Base-by-base conservation (phyloP, 805 yeast genomes). In the Saccharomyces kudriavzevii region DNA sequence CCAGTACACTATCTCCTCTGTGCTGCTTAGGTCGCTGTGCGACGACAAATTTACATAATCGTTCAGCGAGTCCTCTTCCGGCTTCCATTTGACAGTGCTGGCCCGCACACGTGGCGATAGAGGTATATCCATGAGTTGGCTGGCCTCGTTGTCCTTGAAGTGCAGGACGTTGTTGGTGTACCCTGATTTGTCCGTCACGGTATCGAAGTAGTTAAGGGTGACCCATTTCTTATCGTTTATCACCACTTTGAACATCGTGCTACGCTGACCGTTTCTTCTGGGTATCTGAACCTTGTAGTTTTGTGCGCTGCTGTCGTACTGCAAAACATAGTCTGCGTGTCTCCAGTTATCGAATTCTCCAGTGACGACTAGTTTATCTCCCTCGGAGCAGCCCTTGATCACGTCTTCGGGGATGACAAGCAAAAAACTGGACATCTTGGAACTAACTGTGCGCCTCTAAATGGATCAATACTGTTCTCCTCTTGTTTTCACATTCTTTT, bases 311-410 rank as follows among this genome's bases (percentile, higher is more conserved):
- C 50, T 53, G 45, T 58, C 57, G 20, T 53, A 56, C 24, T 40
- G 40, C 45, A 65, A 45, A 14, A 51, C 56, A 46, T 58, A 64
- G 17, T 55, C 55, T 1, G 59, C 51, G 28, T 58, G 62, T 31
- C 53, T 52, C 69, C 70, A 66, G 45, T 65, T 56, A 51, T 65
- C 66, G 49, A 65, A 64, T 31, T 64, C 68, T 3, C 69, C 70
- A 3, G 70, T 64, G 5, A 66, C 56, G 20, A 59, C 43, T 13
- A 35, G 43, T 13, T 35, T 35, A 35, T 35, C 43, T 35, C 22
- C 43, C 11, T 35, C 17, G 43, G 43, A 35, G 24, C 22, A 35
- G 11, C 22, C 43, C 22, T 35, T 35, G 43, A 35, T n/a, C 24
- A 35, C 43, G 43, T 35, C 43, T 35, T 35, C 43, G 10, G 43